These are phyloP conservation scores for Haberlea rhodopensis DNA, from an alignment of 257 asterid species.

Conservation along the genomic window DNA sequence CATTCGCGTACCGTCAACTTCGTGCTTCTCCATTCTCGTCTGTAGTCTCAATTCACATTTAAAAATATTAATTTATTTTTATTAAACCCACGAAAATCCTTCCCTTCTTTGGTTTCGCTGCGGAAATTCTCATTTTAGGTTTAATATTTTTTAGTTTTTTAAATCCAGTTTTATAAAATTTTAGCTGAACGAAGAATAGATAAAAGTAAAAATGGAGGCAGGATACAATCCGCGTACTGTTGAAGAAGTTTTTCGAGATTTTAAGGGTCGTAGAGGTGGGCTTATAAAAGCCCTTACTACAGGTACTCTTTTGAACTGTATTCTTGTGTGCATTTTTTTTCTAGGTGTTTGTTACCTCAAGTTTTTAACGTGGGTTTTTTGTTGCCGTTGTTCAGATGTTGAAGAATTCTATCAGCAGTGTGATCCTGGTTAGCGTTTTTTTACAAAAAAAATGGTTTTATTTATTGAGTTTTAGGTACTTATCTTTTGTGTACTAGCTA, in stretches of 20 bases:
- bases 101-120: background rate
- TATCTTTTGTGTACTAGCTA: background rate
- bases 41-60: no score
- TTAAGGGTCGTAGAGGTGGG: slow-evolving; percentile 51
- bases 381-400: slow-evolving; percentile 39
- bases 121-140: no score
- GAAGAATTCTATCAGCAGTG: slow-evolving; percentile 59
- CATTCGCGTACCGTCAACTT: no score
- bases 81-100: slow-evolving; percentile 21
- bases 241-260: slow-evolving; percentile 54
- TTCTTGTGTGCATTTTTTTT: background rate
- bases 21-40: slow-evolving; percentile 4
- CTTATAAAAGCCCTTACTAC: slow-evolving; percentile 55
- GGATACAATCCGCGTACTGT: slow-evolving; percentile 48
- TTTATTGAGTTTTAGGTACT: background rate
- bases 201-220: slow-evolving; percentile 28
- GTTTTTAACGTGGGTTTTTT: background rate
- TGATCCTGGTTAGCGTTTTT: slow-evolving; percentile 44
- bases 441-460: no score
- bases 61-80: no score
- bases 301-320: slow-evolving; percentile 25
- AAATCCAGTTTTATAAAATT: background rate
- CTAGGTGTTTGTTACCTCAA: background rate
- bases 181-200: background rate
- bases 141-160: background rate